phyloP scores from a whole-genome alignment of 306 rosid species.

The Inga oerstediana region DNA sequence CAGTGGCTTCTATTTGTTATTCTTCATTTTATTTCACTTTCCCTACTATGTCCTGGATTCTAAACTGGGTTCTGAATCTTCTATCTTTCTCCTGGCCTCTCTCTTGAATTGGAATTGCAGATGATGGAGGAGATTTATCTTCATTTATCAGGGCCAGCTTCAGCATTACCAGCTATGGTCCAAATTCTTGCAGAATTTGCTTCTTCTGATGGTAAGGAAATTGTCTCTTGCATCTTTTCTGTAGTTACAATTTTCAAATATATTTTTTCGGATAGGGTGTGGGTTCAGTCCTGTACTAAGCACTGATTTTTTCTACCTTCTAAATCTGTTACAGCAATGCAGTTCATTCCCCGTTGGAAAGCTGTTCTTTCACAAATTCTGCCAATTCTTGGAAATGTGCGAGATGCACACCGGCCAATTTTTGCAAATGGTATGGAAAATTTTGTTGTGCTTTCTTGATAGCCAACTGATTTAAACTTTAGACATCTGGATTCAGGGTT shows the following conservation, averaged over 20 bases:
- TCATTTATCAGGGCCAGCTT: slow-evolving; percentile 77
- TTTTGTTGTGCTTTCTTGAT: slow-evolving; percentile 33
- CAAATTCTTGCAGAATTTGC: slow-evolving; percentile 97
- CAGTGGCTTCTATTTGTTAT: slow-evolving; percentile 29
- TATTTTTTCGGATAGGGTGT: not conserved
- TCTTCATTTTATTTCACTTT: not conserved
- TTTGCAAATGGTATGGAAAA: slow-evolving; percentile 81
- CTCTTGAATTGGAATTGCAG: slow-evolving; percentile 57
- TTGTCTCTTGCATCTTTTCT: not conserved
- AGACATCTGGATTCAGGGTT: not conserved
- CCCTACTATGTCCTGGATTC: slow-evolving; percentile 24
- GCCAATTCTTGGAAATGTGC: slow-evolving; percentile 95
- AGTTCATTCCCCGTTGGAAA: slow-evolving; percentile 92
- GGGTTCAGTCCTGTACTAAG: slow-evolving; percentile 10
- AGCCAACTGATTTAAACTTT: slow-evolving; percentile 29
- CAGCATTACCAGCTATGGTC: slow-evolving; percentile 90
- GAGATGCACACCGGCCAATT: slow-evolving; percentile 79
- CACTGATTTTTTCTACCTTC: slow-evolving; percentile 40
- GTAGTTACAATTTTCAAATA: not conserved
- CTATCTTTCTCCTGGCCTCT: slow-evolving; percentile 13
- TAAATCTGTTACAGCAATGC: slow-evolving; percentile 66
- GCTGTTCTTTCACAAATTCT: slow-evolving; percentile 90
- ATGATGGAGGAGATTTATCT: slow-evolving; percentile 96
- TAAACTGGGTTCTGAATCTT: slow-evolving; percentile 25
- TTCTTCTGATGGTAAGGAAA: slow-evolving; percentile 69